phyloP scores from a whole-genome alignment of 768 basidiomycete species.

The Tulasnella sp. region DNA sequence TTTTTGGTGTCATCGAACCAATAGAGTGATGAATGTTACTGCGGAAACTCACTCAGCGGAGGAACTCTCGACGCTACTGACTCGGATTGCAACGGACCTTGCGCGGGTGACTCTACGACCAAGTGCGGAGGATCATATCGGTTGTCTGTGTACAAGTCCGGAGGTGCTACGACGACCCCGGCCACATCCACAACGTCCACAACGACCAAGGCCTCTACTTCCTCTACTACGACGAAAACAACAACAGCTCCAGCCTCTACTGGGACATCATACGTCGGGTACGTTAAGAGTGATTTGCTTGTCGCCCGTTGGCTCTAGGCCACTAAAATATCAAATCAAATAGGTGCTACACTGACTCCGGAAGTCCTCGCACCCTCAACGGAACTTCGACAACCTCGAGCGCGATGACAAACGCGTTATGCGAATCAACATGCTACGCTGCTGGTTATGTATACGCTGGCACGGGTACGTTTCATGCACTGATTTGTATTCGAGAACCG shows the following conservation, averaged over 20 bases:
- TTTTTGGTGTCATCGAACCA: no score
- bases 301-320: no score
- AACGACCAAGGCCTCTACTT: background rate
- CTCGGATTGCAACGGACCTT: conserved; percentile 9
- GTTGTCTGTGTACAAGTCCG: conserved; percentile 7
- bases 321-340: no score
- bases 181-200: background rate
- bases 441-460: conserved; percentile 7
- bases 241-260: background rate
- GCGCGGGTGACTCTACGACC: conserved; percentile 4
- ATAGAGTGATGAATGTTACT: conserved; percentile 5
- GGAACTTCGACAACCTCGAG: background rate
- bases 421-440: background rate
- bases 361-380: conserved; percentile 1
- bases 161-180: background rate
- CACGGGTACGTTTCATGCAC: background rate
- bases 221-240: background rate
- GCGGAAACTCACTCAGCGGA: conserved; percentile 3
- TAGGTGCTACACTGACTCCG: conserved; percentile 14
- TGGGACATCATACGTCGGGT: conserved; percentile 3
- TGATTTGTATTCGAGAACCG: no score
- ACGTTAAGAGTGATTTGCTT: no score
- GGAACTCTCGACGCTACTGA: background rate
- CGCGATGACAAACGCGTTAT: conserved; percentile 1
- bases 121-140: conserved; percentile 15